Evolutionary conservation across 1,284 basidiomycete genomes (phyloP).

Genomic region (Moesziomyces antarcticus): DNA sequence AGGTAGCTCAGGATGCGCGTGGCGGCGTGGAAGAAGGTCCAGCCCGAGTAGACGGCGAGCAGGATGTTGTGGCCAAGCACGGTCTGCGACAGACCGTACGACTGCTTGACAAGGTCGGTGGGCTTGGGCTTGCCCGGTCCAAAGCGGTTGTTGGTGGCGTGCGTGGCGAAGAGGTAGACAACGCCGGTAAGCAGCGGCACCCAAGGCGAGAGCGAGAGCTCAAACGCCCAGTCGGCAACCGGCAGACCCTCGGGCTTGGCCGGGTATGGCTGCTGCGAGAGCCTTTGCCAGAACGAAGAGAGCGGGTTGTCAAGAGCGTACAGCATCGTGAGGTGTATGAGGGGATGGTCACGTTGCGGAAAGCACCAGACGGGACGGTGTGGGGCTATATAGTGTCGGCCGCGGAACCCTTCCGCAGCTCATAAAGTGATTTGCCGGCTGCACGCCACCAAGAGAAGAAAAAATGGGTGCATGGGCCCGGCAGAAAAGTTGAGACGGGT

Average conservation of each 20-base stretch:
- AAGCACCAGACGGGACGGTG: neutral
- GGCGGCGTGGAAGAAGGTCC: conserved; percentile 56
- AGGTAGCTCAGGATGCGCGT: conserved; percentile 40
- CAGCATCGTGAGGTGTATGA: conserved; percentile 11
- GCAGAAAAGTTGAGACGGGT: neutral
- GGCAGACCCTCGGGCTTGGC: conserved; percentile 50
- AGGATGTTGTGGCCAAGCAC: conserved; percentile 66
- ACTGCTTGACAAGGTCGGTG: conserved; percentile 48
- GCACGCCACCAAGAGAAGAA: neutral
- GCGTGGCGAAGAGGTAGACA: conserved; percentile 51
- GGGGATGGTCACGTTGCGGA: neutral
- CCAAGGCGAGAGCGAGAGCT: conserved; percentile 47
- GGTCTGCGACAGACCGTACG: conserved; percentile 38
- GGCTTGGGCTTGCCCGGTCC: conserved; percentile 48
- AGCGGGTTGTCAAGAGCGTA: conserved; percentile 48
- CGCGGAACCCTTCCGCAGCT: neutral
- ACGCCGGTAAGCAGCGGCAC: conserved; percentile 34
- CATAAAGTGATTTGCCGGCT: neutral
- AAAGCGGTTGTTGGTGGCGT: conserved; percentile 44
- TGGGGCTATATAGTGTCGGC: neutral
- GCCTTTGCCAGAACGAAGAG: conserved; percentile 31
- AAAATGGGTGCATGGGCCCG: neutral
- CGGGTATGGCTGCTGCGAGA: conserved; percentile 44
- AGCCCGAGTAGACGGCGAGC: conserved; percentile 61
- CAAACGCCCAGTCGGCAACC: conserved; percentile 39